Base-by-base conservation (phyloP, 306 rosid species). In the Acacia crassicarpa region DNA sequence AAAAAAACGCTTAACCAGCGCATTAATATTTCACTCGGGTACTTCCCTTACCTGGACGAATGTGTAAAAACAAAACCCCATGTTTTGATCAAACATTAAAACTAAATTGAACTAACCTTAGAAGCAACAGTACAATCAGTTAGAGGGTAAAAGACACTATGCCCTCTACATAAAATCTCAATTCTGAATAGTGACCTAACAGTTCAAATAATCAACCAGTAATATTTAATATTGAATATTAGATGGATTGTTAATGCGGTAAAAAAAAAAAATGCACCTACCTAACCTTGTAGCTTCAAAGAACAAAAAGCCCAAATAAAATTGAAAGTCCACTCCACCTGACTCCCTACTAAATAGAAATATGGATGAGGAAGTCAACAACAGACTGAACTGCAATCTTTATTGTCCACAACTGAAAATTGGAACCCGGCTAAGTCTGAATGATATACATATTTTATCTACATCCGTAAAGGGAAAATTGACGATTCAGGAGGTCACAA, bases 381-480 rank as follows among this genome's bases (percentile, higher is more conserved):
- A 46, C 62, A 27, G 17, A 30, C 45, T 73, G 19, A 73, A 76
- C 85, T 67, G 54, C 54, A 10, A 85, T 75, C 30, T 82, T 82
- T 84, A 78, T 84, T 78, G 72, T 78, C 77, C 84, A 70, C 53
- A 56, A 56, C 6, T 56, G 84, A 78, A 78, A 82, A 65, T 66
- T 17, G 70, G 83, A 75, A 76, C 75, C 83, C 59, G 72, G 69
- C 58, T 58, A 81, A 76, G 82, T 82, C 65, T 58, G 65, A 58
- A 78, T 65, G 78, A 59, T 75, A 78, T 76, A 84, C 85, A 81
- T 72, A 8, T 40, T 38, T 38, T 87, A 87, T 87, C 90, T 87
- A 87, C 86, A 82, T 35, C 80, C 51, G n/a, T n/a, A 67, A 80
- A 78, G 25, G 23, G 35, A 13, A 27, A 35, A 11, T 40, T 20